phyloP scores from a whole-genome alignment of 129 eudicot species.

The Flaveria linearis region DNA sequence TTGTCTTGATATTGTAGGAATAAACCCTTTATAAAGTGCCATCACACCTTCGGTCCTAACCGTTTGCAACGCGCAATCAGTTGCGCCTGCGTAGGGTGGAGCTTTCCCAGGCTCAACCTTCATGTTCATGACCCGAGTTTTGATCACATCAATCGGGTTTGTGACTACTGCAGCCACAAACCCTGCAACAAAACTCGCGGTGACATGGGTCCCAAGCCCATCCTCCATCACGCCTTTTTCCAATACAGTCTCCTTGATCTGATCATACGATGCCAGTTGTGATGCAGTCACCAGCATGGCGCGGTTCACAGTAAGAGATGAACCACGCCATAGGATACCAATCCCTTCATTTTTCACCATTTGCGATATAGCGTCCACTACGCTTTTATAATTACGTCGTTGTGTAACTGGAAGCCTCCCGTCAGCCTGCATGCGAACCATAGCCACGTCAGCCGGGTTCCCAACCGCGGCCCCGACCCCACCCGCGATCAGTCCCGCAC shows the following conservation, averaged over 20 bases:
- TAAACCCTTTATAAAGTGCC: constrained; percentile 84
- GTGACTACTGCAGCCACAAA: constrained; percentile 82
- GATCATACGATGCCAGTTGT: constrained; percentile 82
- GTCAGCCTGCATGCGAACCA: constrained; percentile 97
- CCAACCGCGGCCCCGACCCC: constrained; percentile 91
- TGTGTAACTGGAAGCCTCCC: constrained; percentile 74
- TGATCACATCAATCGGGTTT: constrained; percentile 83
- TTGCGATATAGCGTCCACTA: constrained; percentile 62
- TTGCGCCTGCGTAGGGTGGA: constrained; percentile 65
- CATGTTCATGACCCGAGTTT: constrained; percentile 89
- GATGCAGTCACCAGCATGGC: constrained; percentile 93
- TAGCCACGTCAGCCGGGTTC: constrained; percentile 89
- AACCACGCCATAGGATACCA: constrained; percentile 82
- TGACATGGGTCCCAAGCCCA: constrained; percentile 83
- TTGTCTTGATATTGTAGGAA: constrained; percentile 86
- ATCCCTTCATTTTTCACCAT: constrained; percentile 70
- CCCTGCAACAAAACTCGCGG: constrained; percentile 92
- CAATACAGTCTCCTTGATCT: constrained; percentile 65
- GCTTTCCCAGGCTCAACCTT: constrained; percentile 62
- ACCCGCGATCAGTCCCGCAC: constrained; percentile 82
- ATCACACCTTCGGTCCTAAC: constrained; percentile 61
- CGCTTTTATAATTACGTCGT: constrained; percentile 79
- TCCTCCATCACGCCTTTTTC: constrained; percentile 56
- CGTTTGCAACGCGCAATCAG: constrained; percentile 70
- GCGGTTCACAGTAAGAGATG: constrained; percentile 92